Conservation (phyloP, 441 rosid species). For the Corymbia citriodora region DNA sequence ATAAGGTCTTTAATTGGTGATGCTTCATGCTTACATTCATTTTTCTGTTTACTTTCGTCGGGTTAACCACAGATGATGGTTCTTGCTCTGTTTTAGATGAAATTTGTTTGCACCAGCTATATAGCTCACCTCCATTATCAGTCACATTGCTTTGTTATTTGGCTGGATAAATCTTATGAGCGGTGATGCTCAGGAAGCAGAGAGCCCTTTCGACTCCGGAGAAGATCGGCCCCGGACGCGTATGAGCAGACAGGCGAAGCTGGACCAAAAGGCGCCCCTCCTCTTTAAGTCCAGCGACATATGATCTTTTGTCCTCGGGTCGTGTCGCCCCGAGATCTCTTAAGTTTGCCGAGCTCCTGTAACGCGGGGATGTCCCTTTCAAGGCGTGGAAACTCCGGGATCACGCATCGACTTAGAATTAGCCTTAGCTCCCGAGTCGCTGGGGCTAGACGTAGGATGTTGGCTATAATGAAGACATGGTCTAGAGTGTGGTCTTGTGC, state of each 20-base stretch:
- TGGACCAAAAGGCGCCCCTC: conserved; percentile 69
- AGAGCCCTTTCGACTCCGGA: conserved; percentile 70
- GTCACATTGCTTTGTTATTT: neutral
- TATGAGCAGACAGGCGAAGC: conserved; percentile 55
- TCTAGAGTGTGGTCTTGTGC: neutral
- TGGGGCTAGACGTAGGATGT: neutral
- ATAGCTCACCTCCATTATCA: neutral
- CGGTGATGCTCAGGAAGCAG: conserved; percentile 26
- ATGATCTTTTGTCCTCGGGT: conserved; percentile 11
- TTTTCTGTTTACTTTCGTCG: neutral
- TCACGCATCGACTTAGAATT: neutral
- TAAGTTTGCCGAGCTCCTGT: neutral
- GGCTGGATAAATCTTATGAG: neutral
- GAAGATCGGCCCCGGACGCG: conserved; percentile 68
- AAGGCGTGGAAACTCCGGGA: neutral
- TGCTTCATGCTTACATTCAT: neutral
- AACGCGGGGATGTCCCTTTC: neutral
- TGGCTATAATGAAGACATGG: neutral
- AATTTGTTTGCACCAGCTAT: neutral
- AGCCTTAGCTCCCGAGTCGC: neutral
- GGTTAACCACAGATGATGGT: neutral
- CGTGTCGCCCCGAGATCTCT: neutral
- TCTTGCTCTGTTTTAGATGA: neutral
- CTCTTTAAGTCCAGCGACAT: conserved; percentile 83
- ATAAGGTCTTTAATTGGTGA: neutral